Evolutionary conservation across 2,329 filamentous ascomycete genomes (phyloP).

Genomic region (Penicillium sp.): DNA sequence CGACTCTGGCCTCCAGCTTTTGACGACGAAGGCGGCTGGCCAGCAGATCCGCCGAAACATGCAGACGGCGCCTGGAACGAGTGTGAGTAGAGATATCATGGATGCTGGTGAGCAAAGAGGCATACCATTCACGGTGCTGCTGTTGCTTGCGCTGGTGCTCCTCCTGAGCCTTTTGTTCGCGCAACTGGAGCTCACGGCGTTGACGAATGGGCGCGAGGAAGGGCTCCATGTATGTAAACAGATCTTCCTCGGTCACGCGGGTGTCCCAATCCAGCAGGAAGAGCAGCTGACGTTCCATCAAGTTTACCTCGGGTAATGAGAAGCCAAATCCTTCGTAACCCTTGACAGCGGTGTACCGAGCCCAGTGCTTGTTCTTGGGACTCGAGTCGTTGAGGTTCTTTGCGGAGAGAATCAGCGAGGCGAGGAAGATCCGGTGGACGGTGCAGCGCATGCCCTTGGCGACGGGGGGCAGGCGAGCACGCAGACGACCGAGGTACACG

Average conservation of each 20-base stretch:
- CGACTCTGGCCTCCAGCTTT: slow-evolving; percentile 33
- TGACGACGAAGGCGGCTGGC: slow-evolving; percentile 38
- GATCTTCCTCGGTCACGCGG: slow-evolving; percentile 77
- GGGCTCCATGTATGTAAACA: slow-evolving; percentile 81
- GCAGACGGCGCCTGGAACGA: slow-evolving; percentile 29
- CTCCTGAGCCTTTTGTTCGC: slow-evolving; percentile 48
- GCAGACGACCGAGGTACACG: slow-evolving; percentile 86
- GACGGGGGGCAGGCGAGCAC: slow-evolving; percentile 82
- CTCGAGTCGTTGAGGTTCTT: slow-evolving; percentile 99
- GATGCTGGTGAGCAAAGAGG: background rate
- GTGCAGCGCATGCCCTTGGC: slow-evolving; percentile 97
- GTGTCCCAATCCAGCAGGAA: slow-evolving; percentile 95
- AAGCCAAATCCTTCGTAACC: slow-evolving; percentile 81
- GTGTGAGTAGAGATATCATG: slow-evolving; percentile 2
- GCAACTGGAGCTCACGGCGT: slow-evolving; percentile 55
- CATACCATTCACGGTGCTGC: slow-evolving; percentile 36
- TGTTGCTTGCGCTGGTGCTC: slow-evolving; percentile 29
- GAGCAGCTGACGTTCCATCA: slow-evolving; percentile 98
- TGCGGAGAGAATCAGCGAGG: slow-evolving; percentile 64
- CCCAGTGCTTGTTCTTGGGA: slow-evolving; percentile 99
- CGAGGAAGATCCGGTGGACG: slow-evolving; percentile 95
- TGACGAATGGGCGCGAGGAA: slow-evolving; percentile 84
- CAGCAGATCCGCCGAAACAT: slow-evolving; percentile 36
- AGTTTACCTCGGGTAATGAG: slow-evolving; percentile 91
- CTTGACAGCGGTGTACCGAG: slow-evolving; percentile 79